Evolutionary conservation across 129 eudicot species (phyloP).

Genomic region (Escallonia herrerae): DNA sequence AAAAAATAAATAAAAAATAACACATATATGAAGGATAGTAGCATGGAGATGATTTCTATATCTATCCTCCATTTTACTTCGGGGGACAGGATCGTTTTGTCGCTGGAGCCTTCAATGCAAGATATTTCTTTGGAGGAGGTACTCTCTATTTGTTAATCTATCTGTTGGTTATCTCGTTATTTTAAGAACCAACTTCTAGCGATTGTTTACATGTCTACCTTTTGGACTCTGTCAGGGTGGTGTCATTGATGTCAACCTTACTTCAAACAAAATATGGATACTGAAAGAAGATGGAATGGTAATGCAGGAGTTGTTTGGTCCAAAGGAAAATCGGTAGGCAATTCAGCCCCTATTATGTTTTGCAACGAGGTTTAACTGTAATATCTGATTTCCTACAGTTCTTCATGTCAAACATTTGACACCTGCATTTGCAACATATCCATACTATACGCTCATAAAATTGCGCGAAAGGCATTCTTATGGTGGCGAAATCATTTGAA

Average conservation of each 20-base stretch:
- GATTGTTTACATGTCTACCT: slow-evolving; percentile 3
- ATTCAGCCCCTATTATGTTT: neutral
- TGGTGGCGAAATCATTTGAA: too few relatives aligned
- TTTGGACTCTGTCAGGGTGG: slow-evolving; percentile 41
- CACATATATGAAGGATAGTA: slow-evolving; percentile 39
- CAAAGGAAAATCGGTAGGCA: slow-evolving; percentile 40
- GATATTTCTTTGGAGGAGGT: slow-evolving; percentile 65
- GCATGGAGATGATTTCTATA: slow-evolving; percentile 36
- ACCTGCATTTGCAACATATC: too few relatives aligned
- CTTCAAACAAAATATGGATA: slow-evolving; percentile 64
- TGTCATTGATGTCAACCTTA: slow-evolving; percentile 61
- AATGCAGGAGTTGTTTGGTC: slow-evolving; percentile 31
- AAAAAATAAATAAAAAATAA: too few relatives aligned
- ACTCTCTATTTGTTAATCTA: neutral
- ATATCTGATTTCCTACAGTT: too few relatives aligned
- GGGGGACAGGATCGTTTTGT: slow-evolving; percentile 44
- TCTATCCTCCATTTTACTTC: slow-evolving; percentile 40
- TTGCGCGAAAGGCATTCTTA: too few relatives aligned
- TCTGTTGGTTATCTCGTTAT: slow-evolving; percentile 13
- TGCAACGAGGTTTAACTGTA: too few relatives aligned
- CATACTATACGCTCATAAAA: too few relatives aligned
- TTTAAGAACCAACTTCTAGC: neutral
- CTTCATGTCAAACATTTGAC: too few relatives aligned
- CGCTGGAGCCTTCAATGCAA: slow-evolving; percentile 44
- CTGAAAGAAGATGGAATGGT: slow-evolving; percentile 69